Evolutionary conservation across 2,329 filamentous ascomycete species (phyloP).

Genomic region (Verticillium nubilum): DNA sequence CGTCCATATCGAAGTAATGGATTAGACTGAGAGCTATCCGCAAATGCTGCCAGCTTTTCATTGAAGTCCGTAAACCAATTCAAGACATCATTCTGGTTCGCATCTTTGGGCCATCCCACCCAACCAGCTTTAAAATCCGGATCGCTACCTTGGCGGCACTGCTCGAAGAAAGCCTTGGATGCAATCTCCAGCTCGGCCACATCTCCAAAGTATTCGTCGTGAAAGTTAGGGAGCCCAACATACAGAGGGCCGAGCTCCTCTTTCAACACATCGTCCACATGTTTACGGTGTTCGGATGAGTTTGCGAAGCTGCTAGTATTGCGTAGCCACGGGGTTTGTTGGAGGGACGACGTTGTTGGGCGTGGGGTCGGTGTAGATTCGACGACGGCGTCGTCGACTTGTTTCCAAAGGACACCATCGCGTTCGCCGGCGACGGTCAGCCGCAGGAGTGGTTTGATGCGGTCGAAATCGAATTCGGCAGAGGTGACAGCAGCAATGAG

Average conservation of each 20-base stretch:
- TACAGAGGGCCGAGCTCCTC: conserved; percentile 27
- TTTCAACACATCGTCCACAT: conserved; percentile 25
- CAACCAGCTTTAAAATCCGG: conserved; percentile 26
- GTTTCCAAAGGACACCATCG: conserved; percentile 29
- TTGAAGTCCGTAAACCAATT: conserved; percentile 24
- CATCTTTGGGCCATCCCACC: conserved; percentile 26
- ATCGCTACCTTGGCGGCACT: conserved; percentile 23
- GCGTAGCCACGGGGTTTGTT: conserved; percentile 22
- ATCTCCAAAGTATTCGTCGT: conserved; percentile 24
- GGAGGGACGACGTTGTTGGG: conserved; percentile 18
- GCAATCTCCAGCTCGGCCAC: conserved; percentile 22
- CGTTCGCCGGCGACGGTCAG: conserved; percentile 17
- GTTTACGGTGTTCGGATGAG: too few relatives aligned
- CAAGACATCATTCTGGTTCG: conserved; percentile 26
- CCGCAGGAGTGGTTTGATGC: too few relatives aligned
- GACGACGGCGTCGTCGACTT: conserved; percentile 27
- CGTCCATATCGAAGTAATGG: conserved; percentile 13
- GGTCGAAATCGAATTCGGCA: too few relatives aligned
- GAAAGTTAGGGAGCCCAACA: conserved; percentile 25
- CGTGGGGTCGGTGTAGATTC: conserved; percentile 26
- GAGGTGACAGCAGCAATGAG: too few relatives aligned
- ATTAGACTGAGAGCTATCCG: conserved; percentile 14
- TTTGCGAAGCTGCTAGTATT: conserved; percentile 27
- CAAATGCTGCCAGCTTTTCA: conserved; percentile 20
- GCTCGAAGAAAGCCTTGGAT: conserved; percentile 26